Percentiles rank a stretch among this genome's conserved stretches.
phyloP scores from a whole-genome alignment of 257 asterid genomes.

The Thymus quinquecostatus region DNA sequence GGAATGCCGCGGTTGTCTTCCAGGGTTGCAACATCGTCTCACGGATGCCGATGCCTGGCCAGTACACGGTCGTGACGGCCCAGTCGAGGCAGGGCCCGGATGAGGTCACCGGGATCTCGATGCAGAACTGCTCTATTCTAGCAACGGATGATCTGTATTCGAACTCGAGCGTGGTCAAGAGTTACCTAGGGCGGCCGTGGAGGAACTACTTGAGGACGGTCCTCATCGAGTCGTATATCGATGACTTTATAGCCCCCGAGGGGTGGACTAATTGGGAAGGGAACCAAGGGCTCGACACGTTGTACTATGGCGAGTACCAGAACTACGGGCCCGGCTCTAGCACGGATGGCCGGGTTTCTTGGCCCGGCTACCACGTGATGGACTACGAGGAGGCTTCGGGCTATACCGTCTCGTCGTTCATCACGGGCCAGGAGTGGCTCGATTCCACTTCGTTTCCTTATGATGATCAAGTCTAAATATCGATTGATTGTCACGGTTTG shows the following conservation, averaged over 20 bases:
- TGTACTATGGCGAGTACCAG: conserved; percentile 82
- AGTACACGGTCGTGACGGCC: conserved; percentile 75
- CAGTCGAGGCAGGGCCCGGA: conserved; percentile 57
- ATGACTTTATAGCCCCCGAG: conserved; percentile 45
- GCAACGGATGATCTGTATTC: conserved; percentile 57
- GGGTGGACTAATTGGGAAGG: conserved; percentile 83
- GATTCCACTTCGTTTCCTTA: conserved; percentile 87
- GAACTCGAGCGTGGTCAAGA: conserved; percentile 44
- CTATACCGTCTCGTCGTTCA: conserved; percentile 68
- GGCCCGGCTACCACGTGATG: conserved; percentile 77
- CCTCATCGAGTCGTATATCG: conserved; percentile 62
- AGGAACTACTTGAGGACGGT: conserved; percentile 68
- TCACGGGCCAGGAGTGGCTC: conserved; percentile 79
- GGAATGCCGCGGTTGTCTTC: conserved; percentile 80
- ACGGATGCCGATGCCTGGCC: conserved; percentile 67
- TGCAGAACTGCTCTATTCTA: conserved; percentile 77
- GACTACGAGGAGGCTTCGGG: conserved; percentile 60
- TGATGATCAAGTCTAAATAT: conserved; percentile 63
- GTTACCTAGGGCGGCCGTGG: conserved; percentile 91
- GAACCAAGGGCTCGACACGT: conserved; percentile 54
- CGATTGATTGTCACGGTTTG: conserved; percentile 30
- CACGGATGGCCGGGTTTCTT: conserved; percentile 54
- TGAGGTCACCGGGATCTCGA: conserved; percentile 67
- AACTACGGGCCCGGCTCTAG: conserved; percentile 76
- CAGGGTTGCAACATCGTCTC: conserved; percentile 80